A percentile compares a stretch with the other conserved stretches of the same genome.
Conservation (phyloP, 495 filamentous ascomycete species). For the Chaetomium tenue region DNA sequence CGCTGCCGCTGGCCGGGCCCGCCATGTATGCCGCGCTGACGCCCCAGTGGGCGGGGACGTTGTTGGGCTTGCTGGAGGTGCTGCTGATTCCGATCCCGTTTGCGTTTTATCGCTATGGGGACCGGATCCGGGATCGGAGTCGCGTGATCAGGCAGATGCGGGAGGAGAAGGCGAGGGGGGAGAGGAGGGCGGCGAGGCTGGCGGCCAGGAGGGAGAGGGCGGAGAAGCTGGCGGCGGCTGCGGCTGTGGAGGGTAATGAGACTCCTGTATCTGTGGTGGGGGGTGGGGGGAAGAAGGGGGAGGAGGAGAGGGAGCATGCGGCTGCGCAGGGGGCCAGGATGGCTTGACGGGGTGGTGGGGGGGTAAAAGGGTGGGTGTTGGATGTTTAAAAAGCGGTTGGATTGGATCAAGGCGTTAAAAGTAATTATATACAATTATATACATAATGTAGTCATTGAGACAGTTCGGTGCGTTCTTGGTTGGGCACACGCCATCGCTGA, state of each 20-base stretch:
- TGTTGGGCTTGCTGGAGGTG: constrained; percentile 68
- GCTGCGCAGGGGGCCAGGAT: constrained; percentile 10
- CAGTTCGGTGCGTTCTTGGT: no score
- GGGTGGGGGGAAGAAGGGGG: not conserved
- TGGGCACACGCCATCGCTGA: no score
- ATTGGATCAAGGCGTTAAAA: no score
- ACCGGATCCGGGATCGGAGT: constrained; percentile 63
- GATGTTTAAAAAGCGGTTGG: no score
- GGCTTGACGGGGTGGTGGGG: constrained; percentile 1
- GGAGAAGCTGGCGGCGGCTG: constrained; percentile 60
- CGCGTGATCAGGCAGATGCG: constrained; percentile 66
- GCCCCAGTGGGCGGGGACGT: constrained; percentile 75
- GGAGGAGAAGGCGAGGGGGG: constrained; percentile 63
- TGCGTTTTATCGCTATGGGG: constrained; percentile 73
- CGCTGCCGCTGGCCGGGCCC: constrained; percentile 70
- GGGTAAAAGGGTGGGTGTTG: not conserved
- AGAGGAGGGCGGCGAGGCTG: constrained; percentile 45
- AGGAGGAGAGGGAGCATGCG: constrained; percentile 9
- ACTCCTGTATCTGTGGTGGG: not conserved
- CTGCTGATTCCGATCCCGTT: constrained; percentile 74
- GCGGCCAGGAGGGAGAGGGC: constrained; percentile 24
- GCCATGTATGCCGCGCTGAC: constrained; percentile 65
- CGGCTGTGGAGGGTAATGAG: constrained; percentile 31
- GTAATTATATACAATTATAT: no score
- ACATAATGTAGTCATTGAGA: no score